Conservation (phyloP, 352 stramenopile species). For the Phytophthora pseudosyringae region DNA sequence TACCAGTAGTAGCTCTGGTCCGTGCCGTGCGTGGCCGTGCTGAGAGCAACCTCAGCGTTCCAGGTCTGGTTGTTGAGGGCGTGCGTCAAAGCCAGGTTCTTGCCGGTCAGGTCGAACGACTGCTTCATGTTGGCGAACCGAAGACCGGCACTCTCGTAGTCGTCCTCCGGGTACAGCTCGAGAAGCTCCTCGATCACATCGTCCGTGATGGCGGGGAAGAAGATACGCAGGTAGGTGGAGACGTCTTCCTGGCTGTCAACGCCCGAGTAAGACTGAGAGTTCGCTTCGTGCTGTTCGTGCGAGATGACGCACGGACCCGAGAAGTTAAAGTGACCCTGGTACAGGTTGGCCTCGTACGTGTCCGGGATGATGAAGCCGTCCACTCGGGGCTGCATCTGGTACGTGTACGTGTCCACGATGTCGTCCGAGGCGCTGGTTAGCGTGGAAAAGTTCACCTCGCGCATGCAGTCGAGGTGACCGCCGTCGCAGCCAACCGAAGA, state of each 20-base stretch:
- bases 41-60: constrained; percentile 27
- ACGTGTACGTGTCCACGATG: constrained; percentile 22
- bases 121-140: constrained; percentile 33
- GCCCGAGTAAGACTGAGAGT: constrained; percentile 17
- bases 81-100: constrained; percentile 22
- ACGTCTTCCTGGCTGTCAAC: constrained; percentile 21
- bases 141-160: constrained; percentile 31
- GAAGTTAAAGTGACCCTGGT: constrained; percentile 36
- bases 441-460: constrained; percentile 25
- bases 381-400: constrained; percentile 36
- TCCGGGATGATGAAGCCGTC: constrained; percentile 33
- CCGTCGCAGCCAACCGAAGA: constrained; percentile 24
- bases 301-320: constrained; percentile 24
- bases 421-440: constrained; percentile 7
- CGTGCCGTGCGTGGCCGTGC: constrained; percentile 13
- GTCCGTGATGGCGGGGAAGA: constrained; percentile 30
- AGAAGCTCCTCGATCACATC: too few species aligned
- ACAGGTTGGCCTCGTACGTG: constrained; percentile 33
- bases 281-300: constrained; percentile 10
- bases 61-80: constrained; percentile 31
- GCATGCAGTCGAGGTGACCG: constrained; percentile 32
- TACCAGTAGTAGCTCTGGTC: constrained; percentile 38
- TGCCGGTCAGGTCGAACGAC: constrained; percentile 27
- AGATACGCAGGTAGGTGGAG: constrained; percentile 20
- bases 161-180: constrained; percentile 27